Evolutionary conservation across 805 yeast species (phyloP).

Genomic region (Citeromyces matritensis): DNA sequence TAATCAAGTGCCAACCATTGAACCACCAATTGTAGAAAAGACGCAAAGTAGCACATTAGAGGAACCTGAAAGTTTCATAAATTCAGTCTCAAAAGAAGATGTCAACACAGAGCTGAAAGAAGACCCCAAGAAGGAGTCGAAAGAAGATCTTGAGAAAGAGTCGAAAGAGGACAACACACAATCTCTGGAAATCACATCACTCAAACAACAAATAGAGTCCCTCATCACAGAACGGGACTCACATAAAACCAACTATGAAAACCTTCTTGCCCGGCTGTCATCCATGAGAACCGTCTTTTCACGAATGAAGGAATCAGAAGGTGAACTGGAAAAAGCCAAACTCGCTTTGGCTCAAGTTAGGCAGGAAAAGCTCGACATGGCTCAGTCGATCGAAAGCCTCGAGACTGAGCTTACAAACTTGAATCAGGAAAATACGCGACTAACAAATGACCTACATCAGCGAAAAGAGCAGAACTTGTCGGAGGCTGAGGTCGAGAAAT

Average conservation of each 20-base stretch:
- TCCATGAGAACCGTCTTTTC: conserved; percentile 61
- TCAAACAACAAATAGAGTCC: conserved; percentile 15
- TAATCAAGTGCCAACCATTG: too few species aligned
- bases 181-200: background rate
- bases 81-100: background rate
- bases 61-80: background rate
- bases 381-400: conserved; percentile 16
- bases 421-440: conserved; percentile 5
- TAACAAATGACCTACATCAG: conserved; percentile 6
- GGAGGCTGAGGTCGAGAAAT: conserved; percentile 17
- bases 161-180: too few species aligned
- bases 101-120: background rate
- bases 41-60: background rate
- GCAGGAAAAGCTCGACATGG: conserved; percentile 20
- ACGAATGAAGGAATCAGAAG: conserved; percentile 60
- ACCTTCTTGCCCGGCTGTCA: conserved; percentile 44
- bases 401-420: conserved; percentile 8
- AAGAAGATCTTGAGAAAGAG: background rate
- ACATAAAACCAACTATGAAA: conserved; percentile 44
- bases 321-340: conserved; percentile 40
- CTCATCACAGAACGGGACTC: conserved; percentile 38
- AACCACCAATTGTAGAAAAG: too few species aligned
- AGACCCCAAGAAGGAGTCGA: background rate
- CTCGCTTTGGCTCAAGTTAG: conserved; percentile 23
- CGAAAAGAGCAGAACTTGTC: conserved; percentile 5